These are phyloP conservation scores for Kwoniella heveanensis DNA, from an alignment of 768 basidiomycete species.

Conservation along the genomic window DNA sequence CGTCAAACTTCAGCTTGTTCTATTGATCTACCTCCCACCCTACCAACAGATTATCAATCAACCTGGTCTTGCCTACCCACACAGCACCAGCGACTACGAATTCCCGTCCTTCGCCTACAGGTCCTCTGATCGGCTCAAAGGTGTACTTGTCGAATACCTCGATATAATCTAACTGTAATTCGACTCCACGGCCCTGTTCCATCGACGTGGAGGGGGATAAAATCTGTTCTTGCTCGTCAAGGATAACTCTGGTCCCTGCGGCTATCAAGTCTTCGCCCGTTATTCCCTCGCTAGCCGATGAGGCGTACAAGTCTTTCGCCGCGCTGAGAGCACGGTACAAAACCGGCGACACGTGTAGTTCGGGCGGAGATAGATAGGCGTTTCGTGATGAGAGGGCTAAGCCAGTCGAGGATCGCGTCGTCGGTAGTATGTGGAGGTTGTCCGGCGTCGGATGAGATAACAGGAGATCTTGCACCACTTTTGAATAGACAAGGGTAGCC, in stretches of 20 bases:
- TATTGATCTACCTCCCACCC: constrained; percentile 58
- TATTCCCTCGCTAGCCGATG: constrained; percentile 34
- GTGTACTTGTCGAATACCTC: constrained; percentile 80
- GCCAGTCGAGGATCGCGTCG: constrained; percentile 66
- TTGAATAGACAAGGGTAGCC: not conserved
- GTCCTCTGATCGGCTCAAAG: constrained; percentile 65
- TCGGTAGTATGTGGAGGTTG: constrained; percentile 84
- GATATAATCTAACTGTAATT: constrained; percentile 77
- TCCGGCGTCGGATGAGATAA: constrained; percentile 72
- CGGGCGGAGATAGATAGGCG: constrained; percentile 69
- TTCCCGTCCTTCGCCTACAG: constrained; percentile 53
- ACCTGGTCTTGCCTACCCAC: constrained; percentile 78
- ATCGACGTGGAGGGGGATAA: constrained; percentile 22
- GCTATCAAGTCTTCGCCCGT: constrained; percentile 42
- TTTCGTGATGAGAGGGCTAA: constrained; percentile 92
- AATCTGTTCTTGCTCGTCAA: constrained; percentile 32
- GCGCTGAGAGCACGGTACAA: constrained; percentile 70
- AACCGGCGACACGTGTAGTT: constrained; percentile 68
- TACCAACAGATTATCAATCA: constrained; percentile 90
- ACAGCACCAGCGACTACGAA: constrained; percentile 83
- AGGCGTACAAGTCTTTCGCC: constrained; percentile 64
- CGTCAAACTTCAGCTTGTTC: too few relatives aligned
- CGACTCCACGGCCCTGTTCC: constrained; percentile 56
- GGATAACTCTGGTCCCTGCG: constrained; percentile 29
- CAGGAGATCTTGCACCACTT: constrained; percentile 74